Evolutionary conservation across 345 rosid genomes (phyloP).

Genomic region (Lumnitzera racemosa): DNA sequence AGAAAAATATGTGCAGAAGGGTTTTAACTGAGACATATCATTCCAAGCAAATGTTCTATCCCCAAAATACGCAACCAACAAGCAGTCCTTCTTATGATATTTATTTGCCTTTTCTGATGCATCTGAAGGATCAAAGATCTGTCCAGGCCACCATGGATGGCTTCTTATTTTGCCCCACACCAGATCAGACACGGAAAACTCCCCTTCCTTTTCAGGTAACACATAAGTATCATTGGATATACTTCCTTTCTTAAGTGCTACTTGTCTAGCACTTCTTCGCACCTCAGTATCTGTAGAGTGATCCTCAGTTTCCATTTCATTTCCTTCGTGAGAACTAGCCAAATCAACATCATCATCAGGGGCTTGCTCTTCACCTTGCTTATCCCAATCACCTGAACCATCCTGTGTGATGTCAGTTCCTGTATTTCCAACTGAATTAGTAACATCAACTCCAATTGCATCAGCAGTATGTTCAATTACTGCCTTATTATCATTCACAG

Average conservation of each 20-base stretch:
- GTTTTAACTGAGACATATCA: conserved; percentile 49
- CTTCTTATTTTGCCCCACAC: conserved; percentile 80
- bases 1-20: conserved; percentile 47
- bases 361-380: conserved; percentile 12
- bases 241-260: conserved; percentile 14
- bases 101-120: conserved; percentile 58
- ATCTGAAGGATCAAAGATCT: conserved; percentile 59
- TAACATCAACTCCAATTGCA: neutral
- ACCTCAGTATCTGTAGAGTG: conserved; percentile 15
- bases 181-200: conserved; percentile 43
- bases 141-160: conserved; percentile 91
- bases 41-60: conserved; percentile 79
- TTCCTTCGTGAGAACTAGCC: conserved; percentile 16
- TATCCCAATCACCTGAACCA: conserved; percentile 1
- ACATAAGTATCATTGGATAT: conserved; percentile 19
- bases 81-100: conserved; percentile 51
- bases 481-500: neutral
- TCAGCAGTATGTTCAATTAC: neutral
- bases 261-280: conserved; percentile 16
- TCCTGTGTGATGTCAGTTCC: neutral
- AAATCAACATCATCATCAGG: conserved; percentile 18
- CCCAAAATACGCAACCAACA: conserved; percentile 70
- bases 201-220: conserved; percentile 36
- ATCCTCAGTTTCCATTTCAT: conserved; percentile 37
- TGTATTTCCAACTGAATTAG: neutral